A percentile compares a stretch with the other conserved stretches of the same genome.
phyloP scores from a whole-genome alignment of 345 rosid species.

The Linum trigynum region DNA sequence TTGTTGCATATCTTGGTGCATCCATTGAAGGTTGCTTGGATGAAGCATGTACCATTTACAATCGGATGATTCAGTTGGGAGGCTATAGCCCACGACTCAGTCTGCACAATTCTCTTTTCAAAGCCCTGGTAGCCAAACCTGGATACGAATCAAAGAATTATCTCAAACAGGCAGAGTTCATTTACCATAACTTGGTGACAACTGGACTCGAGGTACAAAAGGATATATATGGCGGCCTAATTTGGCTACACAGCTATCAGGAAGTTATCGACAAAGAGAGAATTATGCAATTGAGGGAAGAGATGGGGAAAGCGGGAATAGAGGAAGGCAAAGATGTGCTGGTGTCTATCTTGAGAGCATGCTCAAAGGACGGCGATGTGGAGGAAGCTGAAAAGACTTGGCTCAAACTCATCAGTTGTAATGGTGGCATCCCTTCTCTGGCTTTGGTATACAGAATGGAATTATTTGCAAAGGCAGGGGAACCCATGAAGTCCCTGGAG shows the following conservation, averaged over 20 bases:
- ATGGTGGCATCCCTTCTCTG: slow-evolving; percentile 40
- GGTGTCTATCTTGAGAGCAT: slow-evolving; percentile 64
- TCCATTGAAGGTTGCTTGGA: slow-evolving; percentile 56
- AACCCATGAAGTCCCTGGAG: slow-evolving; percentile 43
- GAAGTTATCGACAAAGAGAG: slow-evolving; percentile 50
- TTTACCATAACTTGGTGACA: slow-evolving; percentile 65
- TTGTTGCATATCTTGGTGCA: slow-evolving; percentile 69
- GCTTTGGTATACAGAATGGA: slow-evolving; percentile 78
- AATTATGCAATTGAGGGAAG: slow-evolving; percentile 42
- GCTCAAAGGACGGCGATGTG: slow-evolving; percentile 51
- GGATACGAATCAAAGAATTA: slow-evolving; percentile 44
- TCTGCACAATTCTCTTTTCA: slow-evolving; percentile 70
- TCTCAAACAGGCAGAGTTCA: slow-evolving; percentile 77
- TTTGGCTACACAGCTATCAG: slow-evolving; percentile 84
- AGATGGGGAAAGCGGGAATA: slow-evolving; percentile 54
- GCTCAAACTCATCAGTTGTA: slow-evolving; percentile 36
- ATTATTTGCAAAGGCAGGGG: slow-evolving; percentile 48
- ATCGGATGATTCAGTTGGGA: slow-evolving; percentile 85
- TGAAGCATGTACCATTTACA: slow-evolving; percentile 77
- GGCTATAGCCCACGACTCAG: slow-evolving; percentile 63
- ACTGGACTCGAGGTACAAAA: slow-evolving; percentile 59
- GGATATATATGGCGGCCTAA: slow-evolving; percentile 58
- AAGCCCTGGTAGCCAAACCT: slow-evolving; percentile 52
- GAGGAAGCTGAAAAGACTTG: slow-evolving; percentile 64
- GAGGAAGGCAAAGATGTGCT: slow-evolving; percentile 53